Conservation (phyloP, 2,329 filamentous ascomycete species). For the Neofusicoccum laricinum region DNA sequence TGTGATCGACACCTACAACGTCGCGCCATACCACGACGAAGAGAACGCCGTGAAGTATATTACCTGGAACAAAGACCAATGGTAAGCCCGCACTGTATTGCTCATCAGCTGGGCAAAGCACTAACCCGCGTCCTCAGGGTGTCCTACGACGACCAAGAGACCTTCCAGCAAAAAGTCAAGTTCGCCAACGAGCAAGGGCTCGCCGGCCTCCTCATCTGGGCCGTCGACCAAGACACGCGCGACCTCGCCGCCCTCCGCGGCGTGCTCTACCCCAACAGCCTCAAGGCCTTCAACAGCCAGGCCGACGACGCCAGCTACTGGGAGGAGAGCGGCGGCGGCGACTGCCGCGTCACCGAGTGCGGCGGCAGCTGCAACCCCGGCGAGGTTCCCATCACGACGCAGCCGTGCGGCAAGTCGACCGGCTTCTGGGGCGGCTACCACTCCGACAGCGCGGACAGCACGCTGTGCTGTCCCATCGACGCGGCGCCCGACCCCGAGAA, state of each 20-base stretch:
- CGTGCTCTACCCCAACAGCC: neutral
- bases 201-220: slow-evolving; percentile 23
- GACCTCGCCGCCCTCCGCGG: neutral
- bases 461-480: neutral
- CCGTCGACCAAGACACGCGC: neutral
- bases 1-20: slow-evolving; percentile 24
- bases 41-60: slow-evolving; percentile 35
- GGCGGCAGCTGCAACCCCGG: slow-evolving; percentile 2
- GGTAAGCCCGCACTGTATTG: neutral
- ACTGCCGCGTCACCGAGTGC: neutral
- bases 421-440: neutral
- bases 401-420: neutral
- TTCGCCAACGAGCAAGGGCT: slow-evolving; percentile 33
- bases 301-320: neutral
- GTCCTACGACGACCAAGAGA: slow-evolving; percentile 38
- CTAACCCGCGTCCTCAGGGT: slow-evolving; percentile 24
- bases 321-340: neutral
- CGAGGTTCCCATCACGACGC: neutral
- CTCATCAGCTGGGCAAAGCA: neutral
- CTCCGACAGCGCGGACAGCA: neutral
- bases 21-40: slow-evolving; percentile 25
- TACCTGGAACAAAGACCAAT: slow-evolving; percentile 34
- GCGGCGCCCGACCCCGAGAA: neutral
- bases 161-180: slow-evolving; percentile 33
- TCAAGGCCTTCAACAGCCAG: neutral